phyloP scores from a whole-genome alignment of 208 protist species.

The Phytomonas francai region DNA sequence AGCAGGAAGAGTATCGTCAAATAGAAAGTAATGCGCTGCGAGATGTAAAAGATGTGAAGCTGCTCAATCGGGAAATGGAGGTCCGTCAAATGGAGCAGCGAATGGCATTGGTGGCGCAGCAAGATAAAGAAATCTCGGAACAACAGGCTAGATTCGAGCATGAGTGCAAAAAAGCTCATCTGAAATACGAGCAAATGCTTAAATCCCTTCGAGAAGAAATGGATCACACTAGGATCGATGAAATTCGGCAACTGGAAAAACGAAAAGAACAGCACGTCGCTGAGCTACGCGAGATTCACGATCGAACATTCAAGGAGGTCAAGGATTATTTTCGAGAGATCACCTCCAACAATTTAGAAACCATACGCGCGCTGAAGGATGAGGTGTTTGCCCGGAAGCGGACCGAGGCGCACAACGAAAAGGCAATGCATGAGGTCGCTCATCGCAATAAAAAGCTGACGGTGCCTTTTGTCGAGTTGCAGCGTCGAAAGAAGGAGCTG shows the following conservation, averaged over 20 bases:
- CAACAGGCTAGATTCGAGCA: constrained; percentile 85
- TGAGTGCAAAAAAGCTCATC: constrained; percentile 91
- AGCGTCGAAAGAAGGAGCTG: constrained; percentile 88
- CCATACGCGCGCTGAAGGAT: constrained; percentile 96
- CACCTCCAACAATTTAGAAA: constrained; percentile 97
- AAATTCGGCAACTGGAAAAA: constrained; percentile 94
- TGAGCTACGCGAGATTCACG: constrained; percentile 92
- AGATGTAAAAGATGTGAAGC: constrained; percentile 83
- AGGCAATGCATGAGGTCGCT: constrained; percentile 96
- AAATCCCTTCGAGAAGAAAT: constrained; percentile 86
- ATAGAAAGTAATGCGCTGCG: constrained; percentile 68
- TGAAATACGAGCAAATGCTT: constrained; percentile 92
- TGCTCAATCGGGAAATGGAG: constrained; percentile 84
- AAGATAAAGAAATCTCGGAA: constrained; percentile 84
- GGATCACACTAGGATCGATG: constrained; percentile 86
- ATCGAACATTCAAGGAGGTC: constrained; percentile 95
- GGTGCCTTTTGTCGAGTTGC: constrained; percentile 91
- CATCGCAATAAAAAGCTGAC: constrained; percentile 95
- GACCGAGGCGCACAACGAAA: constrained; percentile 93
- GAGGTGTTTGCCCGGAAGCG: constrained; percentile 93
- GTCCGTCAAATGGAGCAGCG: constrained; percentile 82
- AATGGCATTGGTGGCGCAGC: constrained; percentile 55
- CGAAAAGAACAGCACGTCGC: constrained; percentile 94
- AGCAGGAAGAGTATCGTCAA: constrained; percentile 86
- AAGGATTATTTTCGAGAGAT: constrained; percentile 98